Conservation (phyloP, 148 eudicot species). For the Pouteria glomerata region DNA sequence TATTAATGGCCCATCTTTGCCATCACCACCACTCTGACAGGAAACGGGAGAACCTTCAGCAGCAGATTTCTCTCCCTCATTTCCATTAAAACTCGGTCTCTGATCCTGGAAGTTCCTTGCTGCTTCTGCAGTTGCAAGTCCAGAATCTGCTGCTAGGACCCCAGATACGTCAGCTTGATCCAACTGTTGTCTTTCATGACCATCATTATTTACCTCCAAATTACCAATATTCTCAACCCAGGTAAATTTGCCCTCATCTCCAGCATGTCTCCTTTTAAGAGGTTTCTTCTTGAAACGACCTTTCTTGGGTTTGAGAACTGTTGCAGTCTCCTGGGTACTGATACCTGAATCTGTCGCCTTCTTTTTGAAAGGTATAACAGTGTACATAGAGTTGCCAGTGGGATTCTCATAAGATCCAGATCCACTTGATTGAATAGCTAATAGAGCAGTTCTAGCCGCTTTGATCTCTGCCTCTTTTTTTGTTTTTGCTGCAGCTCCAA, state of each 20-base stretch:
- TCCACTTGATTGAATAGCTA: slow-evolving; percentile 56
- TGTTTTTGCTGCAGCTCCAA: slow-evolving; percentile 68
- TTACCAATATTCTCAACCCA: slow-evolving; percentile 10
- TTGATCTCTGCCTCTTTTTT: slow-evolving; percentile 95
- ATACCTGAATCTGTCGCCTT: slow-evolving; percentile 30
- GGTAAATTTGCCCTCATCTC: not conserved
- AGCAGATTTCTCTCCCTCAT: not conserved
- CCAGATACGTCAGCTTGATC: not conserved
- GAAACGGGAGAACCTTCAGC: not conserved
- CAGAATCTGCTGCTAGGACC: not conserved
- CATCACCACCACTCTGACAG: too few species aligned
- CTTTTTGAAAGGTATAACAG: slow-evolving; percentile 68
- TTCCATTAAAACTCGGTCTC: not conserved
- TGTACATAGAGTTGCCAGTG: slow-evolving; percentile 27
- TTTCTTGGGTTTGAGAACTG: slow-evolving; percentile 52
- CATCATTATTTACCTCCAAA: slow-evolving; percentile 7
- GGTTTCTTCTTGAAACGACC: slow-evolving; percentile 34
- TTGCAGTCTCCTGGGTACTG: slow-evolving; percentile 22
- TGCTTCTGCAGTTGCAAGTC: not conserved
- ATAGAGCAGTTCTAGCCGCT: slow-evolving; percentile 90
- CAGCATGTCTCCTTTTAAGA: slow-evolving; percentile 16
- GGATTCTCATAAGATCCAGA: slow-evolving; percentile 13
- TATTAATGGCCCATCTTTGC: not conserved
- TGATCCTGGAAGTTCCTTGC: not conserved
- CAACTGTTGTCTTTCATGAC: slow-evolving; percentile 5